Percentiles rank a stretch among this genome's conserved stretches.
Evolutionary conservation across 2,329 filamentous ascomycete species (phyloP).

Genomic region (Phialocephala subalpina): DNA sequence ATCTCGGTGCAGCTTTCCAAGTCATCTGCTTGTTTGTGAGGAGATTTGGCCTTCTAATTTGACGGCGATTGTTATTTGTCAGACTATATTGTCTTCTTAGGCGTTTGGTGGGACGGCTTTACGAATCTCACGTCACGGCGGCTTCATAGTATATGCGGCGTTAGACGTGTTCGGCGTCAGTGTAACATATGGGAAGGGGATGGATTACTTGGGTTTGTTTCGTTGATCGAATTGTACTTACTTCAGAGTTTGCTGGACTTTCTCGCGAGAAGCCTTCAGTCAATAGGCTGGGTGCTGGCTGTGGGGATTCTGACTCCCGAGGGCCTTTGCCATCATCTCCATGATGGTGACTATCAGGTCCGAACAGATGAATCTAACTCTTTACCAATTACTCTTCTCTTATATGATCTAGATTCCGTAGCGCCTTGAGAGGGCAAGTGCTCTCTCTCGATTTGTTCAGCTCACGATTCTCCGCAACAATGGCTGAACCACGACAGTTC

Average conservation of each 20-base stretch:
- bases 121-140: conserved; percentile 7
- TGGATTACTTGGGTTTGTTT: background rate
- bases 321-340: background rate
- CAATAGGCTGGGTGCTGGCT: background rate
- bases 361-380: background rate
- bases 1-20: background rate
- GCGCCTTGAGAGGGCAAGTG: no score
- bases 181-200: conserved; percentile 6
- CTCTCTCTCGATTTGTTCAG: no score
- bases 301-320: background rate
- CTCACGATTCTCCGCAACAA: no score
- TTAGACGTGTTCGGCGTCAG: background rate
- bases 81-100: background rate
- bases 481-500: no score
- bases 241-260: background rate
- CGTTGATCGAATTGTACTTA: background rate
- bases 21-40: background rate
- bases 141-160: background rate
- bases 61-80: background rate
- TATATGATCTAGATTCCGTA: background rate
- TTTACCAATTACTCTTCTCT: background rate
- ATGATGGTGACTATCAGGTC: background rate
- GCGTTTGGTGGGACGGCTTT: background rate
- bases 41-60: background rate
- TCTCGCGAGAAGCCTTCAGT: background rate